phyloP scores from a whole-genome alignment of 169 alveolate genomes.

The Cryptosporidium baileyi region DNA sequence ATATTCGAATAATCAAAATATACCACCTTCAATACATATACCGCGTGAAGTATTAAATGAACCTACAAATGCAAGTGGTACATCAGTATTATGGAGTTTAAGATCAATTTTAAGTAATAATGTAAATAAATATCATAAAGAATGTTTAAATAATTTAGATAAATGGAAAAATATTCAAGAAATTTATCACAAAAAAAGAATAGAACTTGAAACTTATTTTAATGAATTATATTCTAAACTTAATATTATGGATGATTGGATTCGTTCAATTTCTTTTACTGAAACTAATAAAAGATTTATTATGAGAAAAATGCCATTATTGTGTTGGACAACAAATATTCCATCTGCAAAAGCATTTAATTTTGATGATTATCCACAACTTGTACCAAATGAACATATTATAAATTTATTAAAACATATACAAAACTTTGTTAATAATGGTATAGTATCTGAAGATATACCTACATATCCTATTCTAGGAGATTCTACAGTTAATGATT shows the following conservation, averaged over 20 bases:
- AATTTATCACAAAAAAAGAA: constrained; percentile 12
- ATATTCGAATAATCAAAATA: not conserved
- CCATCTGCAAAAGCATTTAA: constrained; percentile 44
- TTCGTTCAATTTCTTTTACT: constrained; percentile 55
- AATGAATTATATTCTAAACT: constrained; percentile 11
- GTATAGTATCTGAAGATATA: constrained; percentile 30
- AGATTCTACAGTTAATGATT: not conserved
- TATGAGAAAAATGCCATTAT: constrained; percentile 57
- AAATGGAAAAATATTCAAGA: constrained; percentile 26
- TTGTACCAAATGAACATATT: not conserved
- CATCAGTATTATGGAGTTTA: constrained; percentile 68
- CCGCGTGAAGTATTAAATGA: constrained; percentile 43
- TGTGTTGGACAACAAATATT: constrained; percentile 44
- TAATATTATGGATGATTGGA: constrained; percentile 54
- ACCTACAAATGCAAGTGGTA: constrained; percentile 56
- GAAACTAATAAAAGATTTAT: constrained; percentile 56
- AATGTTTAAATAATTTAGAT: constrained; percentile 31
- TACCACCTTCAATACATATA: constrained; percentile 52
- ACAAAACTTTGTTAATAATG: constrained; percentile 25
- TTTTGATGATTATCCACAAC: constrained; percentile 55
- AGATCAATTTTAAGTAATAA: constrained; percentile 38
- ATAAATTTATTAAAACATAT: constrained; percentile 5
- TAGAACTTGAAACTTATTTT: constrained; percentile 24
- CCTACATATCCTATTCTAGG: not conserved
- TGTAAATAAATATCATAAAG: constrained; percentile 52